These are phyloP conservation scores for Oryza brachyantha DNA, from an alignment of 176 grass and related monocot genomes.

Conservation along the genomic window DNA sequence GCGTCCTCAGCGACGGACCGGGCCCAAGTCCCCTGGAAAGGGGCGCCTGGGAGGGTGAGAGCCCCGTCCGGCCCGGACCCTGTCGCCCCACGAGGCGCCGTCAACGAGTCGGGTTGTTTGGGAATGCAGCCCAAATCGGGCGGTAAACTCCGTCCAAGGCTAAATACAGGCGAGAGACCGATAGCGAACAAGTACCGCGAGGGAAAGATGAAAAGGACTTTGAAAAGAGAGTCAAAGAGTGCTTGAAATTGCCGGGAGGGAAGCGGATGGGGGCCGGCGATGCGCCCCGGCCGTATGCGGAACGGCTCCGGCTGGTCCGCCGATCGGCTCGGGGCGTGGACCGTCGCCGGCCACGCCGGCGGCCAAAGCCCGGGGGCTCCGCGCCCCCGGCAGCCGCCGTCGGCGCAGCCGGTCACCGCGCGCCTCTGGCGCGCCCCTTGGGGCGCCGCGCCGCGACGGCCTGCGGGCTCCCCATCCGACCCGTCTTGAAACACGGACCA, in stretches of 20 bases:
- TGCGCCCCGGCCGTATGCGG: slow-evolving; percentile 29
- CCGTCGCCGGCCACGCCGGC: too few relatives aligned
- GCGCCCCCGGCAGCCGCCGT: too few relatives aligned
- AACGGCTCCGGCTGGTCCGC: slow-evolving; percentile 25
- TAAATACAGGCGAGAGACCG: slow-evolving; percentile 63
- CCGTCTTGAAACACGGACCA: slow-evolving; percentile 79
- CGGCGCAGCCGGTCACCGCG: too few relatives aligned
- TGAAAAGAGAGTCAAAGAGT: slow-evolving; percentile 92
- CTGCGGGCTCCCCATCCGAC: slow-evolving; percentile 51
- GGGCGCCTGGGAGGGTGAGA: slow-evolving; percentile 65
- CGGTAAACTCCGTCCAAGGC: slow-evolving; percentile 63
- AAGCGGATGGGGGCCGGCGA: slow-evolving; percentile 76
- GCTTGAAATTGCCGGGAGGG: slow-evolving; percentile 80
- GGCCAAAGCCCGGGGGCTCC: too few relatives aligned
- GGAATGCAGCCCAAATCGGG: slow-evolving; percentile 51
- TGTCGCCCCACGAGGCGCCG: slow-evolving; percentile 56
- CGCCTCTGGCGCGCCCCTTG: background rate
- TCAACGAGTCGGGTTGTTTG: slow-evolving; percentile 55
- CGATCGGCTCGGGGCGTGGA: slow-evolving; percentile 20
- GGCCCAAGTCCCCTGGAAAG: slow-evolving; percentile 61
- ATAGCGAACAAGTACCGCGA: slow-evolving; percentile 70
- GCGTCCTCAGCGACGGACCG: slow-evolving; percentile 46
- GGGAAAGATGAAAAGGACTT: slow-evolving; percentile 85
- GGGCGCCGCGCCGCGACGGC: slow-evolving; percentile 17
- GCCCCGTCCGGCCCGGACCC: slow-evolving; percentile 56